Evolutionary conservation across 2,329 filamentous ascomycete genomes (phyloP).

Genomic region (Aspergillus melleus): DNA sequence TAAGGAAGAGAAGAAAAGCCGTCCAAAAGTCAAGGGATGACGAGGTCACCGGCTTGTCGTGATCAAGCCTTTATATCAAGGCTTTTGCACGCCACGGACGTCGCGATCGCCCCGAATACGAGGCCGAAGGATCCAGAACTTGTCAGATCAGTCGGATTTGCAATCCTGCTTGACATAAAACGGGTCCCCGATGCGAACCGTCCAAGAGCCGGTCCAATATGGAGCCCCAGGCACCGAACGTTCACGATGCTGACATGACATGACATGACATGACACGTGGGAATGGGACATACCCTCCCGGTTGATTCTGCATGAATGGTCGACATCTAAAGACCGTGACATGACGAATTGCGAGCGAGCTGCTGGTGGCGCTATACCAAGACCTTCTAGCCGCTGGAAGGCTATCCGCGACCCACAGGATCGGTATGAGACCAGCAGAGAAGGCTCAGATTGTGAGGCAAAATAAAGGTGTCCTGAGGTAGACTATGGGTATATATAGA

Average conservation of each 20-base stretch:
- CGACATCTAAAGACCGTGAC: neutral
- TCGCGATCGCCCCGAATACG: neutral
- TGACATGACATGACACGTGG: slow-evolving; percentile 4
- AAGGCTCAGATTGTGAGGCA: neutral
- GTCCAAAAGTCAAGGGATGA: neutral
- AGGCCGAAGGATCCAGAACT: neutral
- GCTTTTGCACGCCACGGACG: neutral
- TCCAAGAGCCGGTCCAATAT: neutral
- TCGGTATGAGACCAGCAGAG: neutral
- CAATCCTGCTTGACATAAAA: neutral
- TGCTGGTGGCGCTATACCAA: neutral
- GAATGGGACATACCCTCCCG: neutral
- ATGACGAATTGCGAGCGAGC: neutral
- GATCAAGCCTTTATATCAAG: neutral
- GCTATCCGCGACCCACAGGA: neutral
- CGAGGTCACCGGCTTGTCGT: neutral
- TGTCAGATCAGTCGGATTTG: neutral
- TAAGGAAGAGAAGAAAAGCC: neutral
- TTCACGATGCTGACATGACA: neutral
- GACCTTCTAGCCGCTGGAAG: neutral
- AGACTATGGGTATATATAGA: neutral
- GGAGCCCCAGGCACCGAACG: neutral
- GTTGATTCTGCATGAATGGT: neutral
- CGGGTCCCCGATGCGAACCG: neutral
- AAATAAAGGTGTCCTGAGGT: neutral